A percentile compares a stretch with the other conserved stretches of the same genome.
Evolutionary conservation across 768 basidiomycete genomes (phyloP).

Genomic region (Lactarius hatsudake): DNA sequence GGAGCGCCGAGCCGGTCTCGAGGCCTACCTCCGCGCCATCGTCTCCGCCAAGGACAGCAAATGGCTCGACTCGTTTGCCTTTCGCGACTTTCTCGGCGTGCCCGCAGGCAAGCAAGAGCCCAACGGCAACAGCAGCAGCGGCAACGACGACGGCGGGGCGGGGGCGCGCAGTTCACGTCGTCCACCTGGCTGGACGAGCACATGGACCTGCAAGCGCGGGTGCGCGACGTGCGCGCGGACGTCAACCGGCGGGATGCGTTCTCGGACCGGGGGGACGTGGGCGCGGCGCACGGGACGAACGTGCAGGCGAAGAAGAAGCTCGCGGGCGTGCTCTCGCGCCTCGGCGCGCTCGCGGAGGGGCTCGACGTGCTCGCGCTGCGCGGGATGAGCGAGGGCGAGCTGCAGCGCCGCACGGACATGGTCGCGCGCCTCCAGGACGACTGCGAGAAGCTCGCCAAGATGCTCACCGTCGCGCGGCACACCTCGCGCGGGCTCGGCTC

Average conservation of each 20-base stretch:
- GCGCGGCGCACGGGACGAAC: constrained; percentile 72
- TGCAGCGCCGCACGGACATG: constrained; percentile 86
- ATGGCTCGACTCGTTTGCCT: constrained; percentile 78
- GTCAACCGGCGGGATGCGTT: constrained; percentile 87
- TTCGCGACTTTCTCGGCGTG: constrained; percentile 85
- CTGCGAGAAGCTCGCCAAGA: constrained; percentile 81
- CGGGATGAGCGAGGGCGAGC: constrained; percentile 89
- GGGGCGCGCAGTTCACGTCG: constrained; percentile 55
- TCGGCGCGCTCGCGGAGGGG: constrained; percentile 67
- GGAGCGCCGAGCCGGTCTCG: constrained; percentile 74
- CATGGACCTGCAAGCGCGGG: constrained; percentile 65
- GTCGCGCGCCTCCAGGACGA: constrained; percentile 86
- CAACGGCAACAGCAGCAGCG: constrained; percentile 22
- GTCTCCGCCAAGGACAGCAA: constrained; percentile 73
- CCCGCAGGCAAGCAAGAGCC: constrained; percentile 52
- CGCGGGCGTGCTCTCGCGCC: constrained; percentile 70
- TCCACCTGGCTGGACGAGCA: constrained; percentile 92
- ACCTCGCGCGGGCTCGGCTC: constrained; percentile 41
- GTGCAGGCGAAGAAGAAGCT: constrained; percentile 85
- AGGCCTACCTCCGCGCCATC: constrained; percentile 84
- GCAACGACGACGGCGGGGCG: constrained; percentile 28
- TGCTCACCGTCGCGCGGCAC: constrained; percentile 74
- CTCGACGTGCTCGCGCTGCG: constrained; percentile 59
- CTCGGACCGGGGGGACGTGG: constrained; percentile 68
- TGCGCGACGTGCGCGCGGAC: constrained; percentile 81